A percentile compares a stretch with the other conserved stretches of the same genome.
phyloP scores from a whole-genome alignment of 1,284 basidiomycete species.

The Caloboletus inedulis region DNA sequence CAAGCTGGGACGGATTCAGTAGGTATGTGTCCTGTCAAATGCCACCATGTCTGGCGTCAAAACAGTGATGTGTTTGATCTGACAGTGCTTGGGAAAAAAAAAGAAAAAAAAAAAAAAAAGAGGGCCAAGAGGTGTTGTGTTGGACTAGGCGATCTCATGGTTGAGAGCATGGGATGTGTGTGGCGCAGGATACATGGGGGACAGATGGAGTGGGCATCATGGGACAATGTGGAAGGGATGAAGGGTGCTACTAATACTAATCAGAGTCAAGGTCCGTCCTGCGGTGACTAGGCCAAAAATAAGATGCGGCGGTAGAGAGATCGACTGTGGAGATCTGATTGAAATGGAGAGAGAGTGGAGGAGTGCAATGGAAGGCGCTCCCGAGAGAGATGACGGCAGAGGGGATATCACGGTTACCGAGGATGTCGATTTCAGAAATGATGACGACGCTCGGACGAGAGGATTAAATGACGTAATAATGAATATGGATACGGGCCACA shows the following conservation, averaged over 20 bases:
- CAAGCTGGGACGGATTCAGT: not conserved
- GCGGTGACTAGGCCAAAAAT: conserved; percentile 13
- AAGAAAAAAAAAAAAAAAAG: not conserved
- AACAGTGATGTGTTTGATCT: conserved; percentile 1
- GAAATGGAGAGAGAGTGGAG: not conserved
- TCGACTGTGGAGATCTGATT: conserved; percentile 9
- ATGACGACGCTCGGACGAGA: not conserved
- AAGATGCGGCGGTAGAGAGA: not conserved
- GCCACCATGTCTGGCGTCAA: not conserved
- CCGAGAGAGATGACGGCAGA: conserved; percentile 1
- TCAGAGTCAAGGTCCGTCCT: conserved; percentile 18
- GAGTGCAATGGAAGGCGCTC: conserved; percentile 16
- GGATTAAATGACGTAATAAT: conserved; percentile 19
- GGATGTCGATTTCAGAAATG: conserved; percentile 6
- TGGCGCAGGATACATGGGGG: not conserved
- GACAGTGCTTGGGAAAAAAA: conserved; percentile 4
- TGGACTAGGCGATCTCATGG: not conserved
- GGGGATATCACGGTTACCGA: conserved; percentile 1
- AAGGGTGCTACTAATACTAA: not conserved
- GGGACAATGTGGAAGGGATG: not conserved
- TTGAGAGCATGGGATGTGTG: not conserved
- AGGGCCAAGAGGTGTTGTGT: not conserved
- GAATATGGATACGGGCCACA: no score
- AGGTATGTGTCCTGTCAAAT: not conserved
- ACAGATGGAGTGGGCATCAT: not conserved